Evolutionary conservation across 192 early-diverging fungal genomes (phyloP), one percentile per base, ranked within the genome.

Genomic region (Podila minutissima): DNA sequence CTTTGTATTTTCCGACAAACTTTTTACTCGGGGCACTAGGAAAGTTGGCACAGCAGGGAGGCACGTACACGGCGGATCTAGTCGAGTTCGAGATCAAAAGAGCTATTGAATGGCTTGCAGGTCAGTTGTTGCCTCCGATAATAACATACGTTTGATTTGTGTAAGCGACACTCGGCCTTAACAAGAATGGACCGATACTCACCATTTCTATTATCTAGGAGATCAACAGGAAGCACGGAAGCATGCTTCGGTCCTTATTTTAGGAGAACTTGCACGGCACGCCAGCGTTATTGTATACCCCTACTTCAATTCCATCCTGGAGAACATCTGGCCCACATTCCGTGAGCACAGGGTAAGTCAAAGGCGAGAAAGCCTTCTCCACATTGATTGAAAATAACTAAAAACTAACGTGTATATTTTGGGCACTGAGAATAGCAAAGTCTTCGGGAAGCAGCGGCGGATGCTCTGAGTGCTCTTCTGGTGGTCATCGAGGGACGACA

Each of bases 21-120:
- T 4, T 17, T 17, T 46, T 46, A 4, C 41, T 46, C 41, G 41
- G 41, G 41, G 15, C 15, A 46, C 11, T 2, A 92, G 91, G 91
- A 31, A 88, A 87, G 26, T 75, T 94, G 82, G 93, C 93, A 12
- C 83, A 83, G 59, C 78, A 85, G 59, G 88, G 89, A 26, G 87
- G 88, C 37, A 91, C 93, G 2, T 83, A 91, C 53, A 93, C 92
- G 0, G 88, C 94, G 1, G 93, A 95, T 69, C 90, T 94, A 71
- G 95, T 95, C 8, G 93, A 94, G 63, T 91, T 93, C 65, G 93
- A 96, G 73, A 87, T 95, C 22, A 92, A 93, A 71, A 74, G 93
- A 61, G 94, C 95, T n/a, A 67, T 96, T 62, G 95, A 96, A 83
- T 93, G 93, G 92, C 83, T 96, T 57, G 92, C 93, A 86, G 91